Percentiles rank a stretch among this genome's conserved stretches.
Conservation (phyloP, 2,329 filamentous ascomycete species). For the Mollisia scopiformis region DNA sequence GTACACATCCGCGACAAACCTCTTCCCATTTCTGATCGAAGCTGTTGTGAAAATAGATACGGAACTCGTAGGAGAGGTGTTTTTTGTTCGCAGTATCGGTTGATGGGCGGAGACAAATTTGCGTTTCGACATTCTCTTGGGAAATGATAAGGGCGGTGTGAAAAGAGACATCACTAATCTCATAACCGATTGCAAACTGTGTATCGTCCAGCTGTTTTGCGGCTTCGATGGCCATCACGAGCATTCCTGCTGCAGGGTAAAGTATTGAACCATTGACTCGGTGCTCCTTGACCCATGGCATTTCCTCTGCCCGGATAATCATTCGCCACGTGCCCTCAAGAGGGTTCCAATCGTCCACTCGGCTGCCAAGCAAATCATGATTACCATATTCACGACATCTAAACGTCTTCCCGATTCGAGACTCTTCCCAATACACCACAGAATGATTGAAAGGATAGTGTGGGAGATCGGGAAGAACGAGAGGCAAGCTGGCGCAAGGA, state of each 20-base stretch:
- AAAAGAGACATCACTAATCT: too few species aligned
- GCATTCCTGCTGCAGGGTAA: constrained; percentile 35
- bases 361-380: constrained; percentile 30
- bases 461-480: constrained; percentile 42
- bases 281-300: constrained; percentile 36
- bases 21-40: too few species aligned
- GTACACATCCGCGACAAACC: too few species aligned
- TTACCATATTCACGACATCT: neutral
- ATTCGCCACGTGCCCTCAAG: constrained; percentile 36
- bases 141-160: too few species aligned
- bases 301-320: constrained; percentile 25
- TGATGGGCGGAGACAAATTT: too few species aligned
- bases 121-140: too few species aligned
- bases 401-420: neutral
- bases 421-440: constrained; percentile 1
- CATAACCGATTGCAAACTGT: too few species aligned
- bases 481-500: too few species aligned
- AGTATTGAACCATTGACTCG: constrained; percentile 24
- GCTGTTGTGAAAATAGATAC: too few species aligned
- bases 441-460: constrained; percentile 6
- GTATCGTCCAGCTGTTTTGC: neutral
- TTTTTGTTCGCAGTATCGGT: too few species aligned
- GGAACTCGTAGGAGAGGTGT: too few species aligned
- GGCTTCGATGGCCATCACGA: constrained; percentile 37
- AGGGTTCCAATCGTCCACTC: constrained; percentile 19